A percentile compares a stretch with the other conserved stretches of the same genome.
Conservation (phyloP, 768 basidiomycete genomes). For the Phaeolepiota aurea region DNA sequence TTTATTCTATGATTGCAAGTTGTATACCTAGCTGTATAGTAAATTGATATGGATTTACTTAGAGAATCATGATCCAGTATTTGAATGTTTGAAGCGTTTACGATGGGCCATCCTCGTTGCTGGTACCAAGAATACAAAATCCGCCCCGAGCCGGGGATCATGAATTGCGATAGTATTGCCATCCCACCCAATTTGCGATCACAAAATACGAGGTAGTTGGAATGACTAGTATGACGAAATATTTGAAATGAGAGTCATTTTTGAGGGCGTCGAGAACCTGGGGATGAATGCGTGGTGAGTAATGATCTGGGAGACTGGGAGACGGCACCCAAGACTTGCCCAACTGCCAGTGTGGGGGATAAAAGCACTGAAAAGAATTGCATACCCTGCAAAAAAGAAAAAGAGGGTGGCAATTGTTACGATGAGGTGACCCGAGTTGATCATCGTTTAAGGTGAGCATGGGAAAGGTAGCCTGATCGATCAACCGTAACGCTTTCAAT, state of each 20-base stretch:
- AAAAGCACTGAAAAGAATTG: constrained; percentile 58
- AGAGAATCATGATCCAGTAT: no score
- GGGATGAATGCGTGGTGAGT: constrained; percentile 1
- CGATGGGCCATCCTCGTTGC: no score
- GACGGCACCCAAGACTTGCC: constrained; percentile 31
- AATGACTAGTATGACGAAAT: constrained; percentile 69
- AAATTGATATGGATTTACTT: no score
- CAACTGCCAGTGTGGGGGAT: constrained; percentile 40
- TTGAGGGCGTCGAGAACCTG: constrained; percentile 62
- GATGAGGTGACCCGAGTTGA: constrained; percentile 34
- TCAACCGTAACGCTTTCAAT: neutral
- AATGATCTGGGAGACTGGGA: neutral
- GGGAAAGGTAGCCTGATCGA: neutral
- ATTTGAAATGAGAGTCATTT: constrained; percentile 84
- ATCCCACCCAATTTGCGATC: constrained; percentile 98
- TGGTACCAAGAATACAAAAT: no score
- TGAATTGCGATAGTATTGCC: constrained; percentile 94
- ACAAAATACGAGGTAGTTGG: constrained; percentile 83
- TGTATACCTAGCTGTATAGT: no score
- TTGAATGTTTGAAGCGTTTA: no score
- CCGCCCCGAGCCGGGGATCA: no score
- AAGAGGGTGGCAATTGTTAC: constrained; percentile 40
- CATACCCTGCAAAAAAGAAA: constrained; percentile 51
- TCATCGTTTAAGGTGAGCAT: neutral
- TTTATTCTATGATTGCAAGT: no score